A percentile compares a stretch with the other conserved stretches of the same genome.
Conservation (phyloP, 2,329 filamentous ascomycete species). For the Diaporthe caulivora region DNA sequence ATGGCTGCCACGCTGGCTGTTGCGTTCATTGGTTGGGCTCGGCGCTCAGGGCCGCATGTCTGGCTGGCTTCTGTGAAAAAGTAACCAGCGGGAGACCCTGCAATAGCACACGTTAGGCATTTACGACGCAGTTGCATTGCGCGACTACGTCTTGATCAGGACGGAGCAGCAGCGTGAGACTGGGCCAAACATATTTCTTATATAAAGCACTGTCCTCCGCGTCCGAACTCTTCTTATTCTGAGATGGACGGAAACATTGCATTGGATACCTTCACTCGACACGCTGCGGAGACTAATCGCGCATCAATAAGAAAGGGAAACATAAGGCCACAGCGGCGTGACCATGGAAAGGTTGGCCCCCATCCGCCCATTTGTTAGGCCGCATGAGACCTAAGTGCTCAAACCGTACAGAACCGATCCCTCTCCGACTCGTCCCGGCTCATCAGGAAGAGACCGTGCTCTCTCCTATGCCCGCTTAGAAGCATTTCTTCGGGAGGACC, state of each 20-base stretch:
- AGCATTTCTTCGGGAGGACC: not conserved
- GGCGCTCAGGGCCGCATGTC: not conserved
- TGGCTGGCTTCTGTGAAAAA: not conserved
- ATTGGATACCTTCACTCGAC: no score
- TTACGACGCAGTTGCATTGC: not conserved
- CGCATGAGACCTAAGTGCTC: not conserved
- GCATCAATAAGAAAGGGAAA: no score
- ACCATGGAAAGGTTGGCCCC: slow-evolving; percentile 13
- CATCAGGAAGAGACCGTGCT: not conserved
- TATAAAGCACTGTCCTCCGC: not conserved
- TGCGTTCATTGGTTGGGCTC: not conserved
- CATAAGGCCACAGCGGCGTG: not conserved
- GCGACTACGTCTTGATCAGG: not conserved
- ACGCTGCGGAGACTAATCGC: not conserved
- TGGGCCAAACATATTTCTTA: not conserved
- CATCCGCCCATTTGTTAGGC: not conserved
- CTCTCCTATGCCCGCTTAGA: not conserved
- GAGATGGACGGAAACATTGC: not conserved
- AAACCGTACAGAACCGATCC: not conserved
- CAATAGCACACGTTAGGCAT: not conserved
- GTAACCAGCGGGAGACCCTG: not conserved
- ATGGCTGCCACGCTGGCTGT: no score
- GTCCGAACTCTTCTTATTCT: not conserved
- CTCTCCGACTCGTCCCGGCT: not conserved
- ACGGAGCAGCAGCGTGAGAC: no score